phyloP scores from a whole-genome alignment of 139 green algal species.

The Diplosphaera chodatii region DNA sequence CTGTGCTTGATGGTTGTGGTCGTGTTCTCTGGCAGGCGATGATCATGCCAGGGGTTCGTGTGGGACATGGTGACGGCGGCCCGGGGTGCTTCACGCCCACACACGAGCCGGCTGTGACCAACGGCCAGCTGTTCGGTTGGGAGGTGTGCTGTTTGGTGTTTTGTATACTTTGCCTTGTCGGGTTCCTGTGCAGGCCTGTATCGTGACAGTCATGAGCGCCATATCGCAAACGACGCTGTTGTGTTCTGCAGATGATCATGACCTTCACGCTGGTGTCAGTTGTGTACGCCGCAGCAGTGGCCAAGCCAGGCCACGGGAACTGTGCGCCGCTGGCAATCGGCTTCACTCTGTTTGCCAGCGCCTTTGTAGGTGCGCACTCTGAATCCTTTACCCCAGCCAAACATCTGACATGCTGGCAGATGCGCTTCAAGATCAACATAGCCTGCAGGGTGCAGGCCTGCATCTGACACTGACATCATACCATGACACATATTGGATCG shows the following conservation, averaged over 20 bases:
- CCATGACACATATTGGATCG: not conserved
- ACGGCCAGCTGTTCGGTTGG: slow-evolving; percentile 60
- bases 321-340: slow-evolving; percentile 54
- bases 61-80: slow-evolving; percentile 20
- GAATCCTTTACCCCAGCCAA: too few relatives aligned
- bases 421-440: too few relatives aligned
- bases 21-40: not conserved
- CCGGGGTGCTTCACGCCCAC: slow-evolving; percentile 36
- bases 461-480: not conserved
- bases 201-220: too few relatives aligned
- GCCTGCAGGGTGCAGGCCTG: too few relatives aligned
- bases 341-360: slow-evolving; percentile 64
- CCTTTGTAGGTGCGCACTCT: slow-evolving; percentile 49
- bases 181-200: too few relatives aligned
- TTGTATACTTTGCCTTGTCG: too few relatives aligned
- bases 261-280: slow-evolving; percentile 42
- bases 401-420: too few relatives aligned
- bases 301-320: slow-evolving; percentile 56
- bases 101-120: slow-evolving; percentile 23
- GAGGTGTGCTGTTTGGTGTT: slow-evolving; percentile 17
- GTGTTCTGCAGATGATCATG: slow-evolving; percentile 18
- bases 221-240: too few relatives aligned
- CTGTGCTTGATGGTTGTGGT: too few relatives aligned
- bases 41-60: slow-evolving; percentile 1
- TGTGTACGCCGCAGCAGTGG: slow-evolving; percentile 38